These are phyloP conservation scores for Panicum hallii DNA, from an alignment of 202 grass and related monocot species.

Conservation along the genomic window DNA sequence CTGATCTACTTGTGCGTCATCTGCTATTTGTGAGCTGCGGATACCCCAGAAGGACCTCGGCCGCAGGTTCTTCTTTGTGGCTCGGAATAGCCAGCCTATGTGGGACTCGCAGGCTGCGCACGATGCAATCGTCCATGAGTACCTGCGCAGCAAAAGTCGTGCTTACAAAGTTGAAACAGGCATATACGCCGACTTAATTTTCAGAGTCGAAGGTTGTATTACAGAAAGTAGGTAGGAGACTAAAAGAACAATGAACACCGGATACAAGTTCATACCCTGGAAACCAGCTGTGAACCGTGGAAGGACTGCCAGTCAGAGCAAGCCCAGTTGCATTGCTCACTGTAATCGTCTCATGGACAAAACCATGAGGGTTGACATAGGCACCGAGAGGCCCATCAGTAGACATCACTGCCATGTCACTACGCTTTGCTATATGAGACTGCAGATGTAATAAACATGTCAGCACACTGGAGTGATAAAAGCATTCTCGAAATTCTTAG, in stretches of 20 bases:
- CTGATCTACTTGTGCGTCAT: slow-evolving; percentile 53
- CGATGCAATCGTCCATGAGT: slow-evolving; percentile 73
- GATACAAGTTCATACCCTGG: slow-evolving; percentile 67
- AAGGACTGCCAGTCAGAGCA: slow-evolving; percentile 43
- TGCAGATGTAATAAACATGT: slow-evolving; percentile 37
- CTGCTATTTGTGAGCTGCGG: slow-evolving; percentile 74
- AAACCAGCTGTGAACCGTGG: slow-evolving; percentile 87
- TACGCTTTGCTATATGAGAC: slow-evolving; percentile 82
- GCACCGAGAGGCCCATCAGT: slow-evolving; percentile 83
- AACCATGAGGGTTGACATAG: slow-evolving; percentile 84
- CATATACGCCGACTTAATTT: not conserved
- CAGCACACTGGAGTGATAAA: slow-evolving; percentile 8
- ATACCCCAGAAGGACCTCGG: slow-evolving; percentile 93
- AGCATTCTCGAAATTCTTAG: not conserved
- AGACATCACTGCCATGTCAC: slow-evolving; percentile 92
- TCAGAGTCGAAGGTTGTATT: not conserved
- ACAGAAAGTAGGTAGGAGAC: not conserved
- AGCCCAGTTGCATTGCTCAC: slow-evolving; percentile 73
- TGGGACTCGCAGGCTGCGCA: slow-evolving; percentile 59
- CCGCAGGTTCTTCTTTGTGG: slow-evolving; percentile 72
- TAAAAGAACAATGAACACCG: not conserved
- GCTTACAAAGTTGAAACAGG: not conserved
- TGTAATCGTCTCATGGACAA: slow-evolving; percentile 82
- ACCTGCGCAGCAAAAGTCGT: slow-evolving; percentile 44
- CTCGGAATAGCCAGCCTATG: slow-evolving; percentile 83